Percentiles rank a stretch among this genome's conserved stretches.
phyloP scores from a whole-genome alignment of 164 flowering plant species.

The Piper longum region DNA sequence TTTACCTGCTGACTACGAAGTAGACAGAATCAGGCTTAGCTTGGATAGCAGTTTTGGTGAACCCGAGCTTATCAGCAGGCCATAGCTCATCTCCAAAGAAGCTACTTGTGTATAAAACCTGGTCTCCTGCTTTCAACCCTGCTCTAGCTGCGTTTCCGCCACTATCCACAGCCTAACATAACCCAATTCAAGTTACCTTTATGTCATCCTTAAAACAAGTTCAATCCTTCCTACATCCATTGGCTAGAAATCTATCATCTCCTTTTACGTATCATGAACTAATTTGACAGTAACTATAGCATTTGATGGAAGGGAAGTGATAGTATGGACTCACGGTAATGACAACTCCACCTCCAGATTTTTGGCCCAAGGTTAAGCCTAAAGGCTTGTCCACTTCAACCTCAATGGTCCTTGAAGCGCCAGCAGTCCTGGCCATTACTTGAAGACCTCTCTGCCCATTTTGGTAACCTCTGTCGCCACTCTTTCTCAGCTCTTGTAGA shows the following conservation, averaged over 20 bases:
- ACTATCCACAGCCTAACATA: slow-evolving; percentile 54
- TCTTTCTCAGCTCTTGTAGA: slow-evolving; percentile 11
- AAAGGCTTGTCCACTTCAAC: slow-evolving; percentile 96
- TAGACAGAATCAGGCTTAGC: slow-evolving; percentile 95
- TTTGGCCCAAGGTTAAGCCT: slow-evolving; percentile 84
- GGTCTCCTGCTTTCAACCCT: slow-evolving; percentile 84
- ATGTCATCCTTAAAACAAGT: background rate
- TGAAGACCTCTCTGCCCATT: slow-evolving; percentile 17
- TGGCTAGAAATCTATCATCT: no score
- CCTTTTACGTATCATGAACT: no score
- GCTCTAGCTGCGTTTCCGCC: slow-evolving; percentile 95
- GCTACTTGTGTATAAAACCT: slow-evolving; percentile 92
- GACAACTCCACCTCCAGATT: slow-evolving; percentile 81
- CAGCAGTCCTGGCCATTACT: slow-evolving; percentile 61
- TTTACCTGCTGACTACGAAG: slow-evolving; percentile 84
- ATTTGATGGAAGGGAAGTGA: background rate
- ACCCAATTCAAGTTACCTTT: background rate
- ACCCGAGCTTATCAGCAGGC: slow-evolving; percentile 98
- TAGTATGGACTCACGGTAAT: slow-evolving; percentile 49
- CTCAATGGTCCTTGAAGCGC: slow-evolving; percentile 78
- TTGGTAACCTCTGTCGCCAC: slow-evolving; percentile 7
- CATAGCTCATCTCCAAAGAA: slow-evolving; percentile 97
- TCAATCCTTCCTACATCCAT: background rate
- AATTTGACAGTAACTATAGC: no score
- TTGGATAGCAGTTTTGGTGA: slow-evolving; percentile 93